Base-by-base conservation (phyloP, 176 grass and related monocot genomes). In the Avena insularis region DNA sequence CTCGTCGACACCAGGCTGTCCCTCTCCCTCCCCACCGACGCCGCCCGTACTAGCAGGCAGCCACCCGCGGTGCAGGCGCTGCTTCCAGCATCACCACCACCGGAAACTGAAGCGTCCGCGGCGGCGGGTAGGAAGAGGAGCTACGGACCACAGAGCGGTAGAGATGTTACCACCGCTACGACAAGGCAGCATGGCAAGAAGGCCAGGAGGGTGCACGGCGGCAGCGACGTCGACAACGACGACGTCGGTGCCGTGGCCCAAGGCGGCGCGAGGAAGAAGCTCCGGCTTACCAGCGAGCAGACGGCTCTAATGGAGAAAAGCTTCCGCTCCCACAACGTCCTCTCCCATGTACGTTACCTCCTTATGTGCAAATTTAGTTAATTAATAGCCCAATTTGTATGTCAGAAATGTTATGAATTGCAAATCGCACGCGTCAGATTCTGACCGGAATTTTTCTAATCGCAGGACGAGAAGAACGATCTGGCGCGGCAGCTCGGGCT, bases 191-290 rank as follows among this genome's bases (percentile, higher is more conserved):
- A 9, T 2, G 7, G 12, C 19, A 89, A 83, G 84, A 83, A 59
- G 80, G 17, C 12, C 4, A 87, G 54, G 67, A 9, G 6, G 74
- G 47, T 53, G 48, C 73, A 23, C 9, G 31, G 12, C 8, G 8
- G 23, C 3, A 10, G 73, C 21, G 20, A 15, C 49, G 0, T 12
- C 13, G 51, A 47, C 21, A 14, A 38, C 49, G 66, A 15, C 49
- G 0, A 13, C 13, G 51, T 4, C 6, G 13, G 17, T 7, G 55
- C 19, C 17, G 17, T 57, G 55, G 55, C 55, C 49, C 49, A 50
- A 50, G 55, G 16, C 10, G 83, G 77, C 5, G 23, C 66, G 33
- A 89, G 89, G 79, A 93, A 93, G 86, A 93, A 93, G 86, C 89
- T 93, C 67, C 83, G 83, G 86, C 89, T 93, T 21, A 93, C 75